phyloP scores from a whole-genome alignment of 768 basidiomycete species.

The Pulveroboletus ravenelii region DNA sequence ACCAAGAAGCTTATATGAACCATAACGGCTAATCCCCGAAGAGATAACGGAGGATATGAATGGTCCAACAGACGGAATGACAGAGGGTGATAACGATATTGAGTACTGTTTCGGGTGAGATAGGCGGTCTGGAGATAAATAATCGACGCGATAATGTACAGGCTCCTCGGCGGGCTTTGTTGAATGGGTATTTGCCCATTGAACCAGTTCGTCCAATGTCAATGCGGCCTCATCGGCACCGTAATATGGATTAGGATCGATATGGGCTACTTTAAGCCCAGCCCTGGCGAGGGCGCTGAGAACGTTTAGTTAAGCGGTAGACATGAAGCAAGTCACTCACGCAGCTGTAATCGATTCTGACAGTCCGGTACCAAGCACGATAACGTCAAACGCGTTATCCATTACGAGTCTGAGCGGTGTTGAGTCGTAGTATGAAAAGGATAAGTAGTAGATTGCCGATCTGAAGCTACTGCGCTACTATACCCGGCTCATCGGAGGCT shows the following conservation, averaged over 20 bases:
- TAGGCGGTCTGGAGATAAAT: conserved; percentile 40
- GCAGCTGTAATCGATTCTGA: conserved; percentile 84
- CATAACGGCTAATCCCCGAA: conserved; percentile 86
- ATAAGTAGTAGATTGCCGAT: too few relatives aligned
- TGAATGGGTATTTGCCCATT: conserved; percentile 53
- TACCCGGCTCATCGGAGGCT: neutral
- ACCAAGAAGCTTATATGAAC: conserved; percentile 83
- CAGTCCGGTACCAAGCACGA: conserved; percentile 75
- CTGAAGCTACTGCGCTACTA: too few relatives aligned
- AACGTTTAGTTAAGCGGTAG: neutral
- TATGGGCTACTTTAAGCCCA: conserved; percentile 81
- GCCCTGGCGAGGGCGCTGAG: conserved; percentile 82
- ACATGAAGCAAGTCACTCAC: conserved; percentile 44
- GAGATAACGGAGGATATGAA: conserved; percentile 73
- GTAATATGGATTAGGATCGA: conserved; percentile 83
- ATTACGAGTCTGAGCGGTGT: conserved; percentile 11
- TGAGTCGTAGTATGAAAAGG: too few relatives aligned
- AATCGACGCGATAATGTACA: conserved; percentile 29
- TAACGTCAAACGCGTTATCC: conserved; percentile 54
- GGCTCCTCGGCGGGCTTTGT: conserved; percentile 12
- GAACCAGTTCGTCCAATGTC: conserved; percentile 71
- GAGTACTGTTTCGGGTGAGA: conserved; percentile 73
- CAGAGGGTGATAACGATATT: conserved; percentile 75
- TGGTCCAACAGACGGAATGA: conserved; percentile 76
- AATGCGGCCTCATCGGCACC: conserved; percentile 80